phyloP scores from a whole-genome alignment of 2,329 filamentous ascomycete genomes.

The Monilinia polystroma region DNA sequence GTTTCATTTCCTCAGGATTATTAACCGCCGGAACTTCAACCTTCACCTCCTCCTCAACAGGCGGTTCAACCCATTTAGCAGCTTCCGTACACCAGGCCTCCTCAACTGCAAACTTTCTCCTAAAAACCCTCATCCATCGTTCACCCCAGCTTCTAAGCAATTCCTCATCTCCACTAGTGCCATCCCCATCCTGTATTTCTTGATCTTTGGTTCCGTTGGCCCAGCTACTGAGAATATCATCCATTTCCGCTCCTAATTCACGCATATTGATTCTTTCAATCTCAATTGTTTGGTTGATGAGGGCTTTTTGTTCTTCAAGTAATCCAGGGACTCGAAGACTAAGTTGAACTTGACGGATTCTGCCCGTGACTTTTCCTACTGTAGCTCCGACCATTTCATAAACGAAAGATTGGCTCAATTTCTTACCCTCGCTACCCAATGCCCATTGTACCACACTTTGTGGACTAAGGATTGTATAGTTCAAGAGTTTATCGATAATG shows the following conservation, averaged over 20 bases:
- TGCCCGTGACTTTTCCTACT: constrained; percentile 83
- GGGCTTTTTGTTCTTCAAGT: constrained; percentile 47
- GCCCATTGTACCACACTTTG: constrained; percentile 88
- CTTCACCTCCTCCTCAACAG: constrained; percentile 16
- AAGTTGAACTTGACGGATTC: constrained; percentile 75
- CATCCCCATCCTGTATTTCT: constrained; percentile 67
- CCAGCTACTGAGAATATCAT: constrained; percentile 73
- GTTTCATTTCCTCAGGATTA: constrained; percentile 11
- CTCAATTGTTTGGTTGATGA: constrained; percentile 62
- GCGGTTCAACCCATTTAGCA: constrained; percentile 33
- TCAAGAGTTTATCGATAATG: constrained; percentile 94
- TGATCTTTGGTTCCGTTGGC: constrained; percentile 72
- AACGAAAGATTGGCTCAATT: constrained; percentile 70
- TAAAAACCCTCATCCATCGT: constrained; percentile 83
- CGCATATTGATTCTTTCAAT: constrained; percentile 73
- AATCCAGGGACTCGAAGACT: constrained; percentile 59
- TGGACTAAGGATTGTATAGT: constrained; percentile 92
- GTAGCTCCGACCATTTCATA: constrained; percentile 91
- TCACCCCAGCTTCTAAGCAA: constrained; percentile 77
- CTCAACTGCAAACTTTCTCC: constrained; percentile 79
- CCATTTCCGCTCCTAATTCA: constrained; percentile 76
- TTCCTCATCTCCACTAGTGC: constrained; percentile 49
- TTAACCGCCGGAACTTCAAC: not conserved
- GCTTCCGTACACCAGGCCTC: constrained; percentile 60
- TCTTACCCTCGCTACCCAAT: constrained; percentile 60